Evolutionary conservation across 2,329 filamentous ascomycete genomes (phyloP).

Genomic region (Colletotrichum eleusines): DNA sequence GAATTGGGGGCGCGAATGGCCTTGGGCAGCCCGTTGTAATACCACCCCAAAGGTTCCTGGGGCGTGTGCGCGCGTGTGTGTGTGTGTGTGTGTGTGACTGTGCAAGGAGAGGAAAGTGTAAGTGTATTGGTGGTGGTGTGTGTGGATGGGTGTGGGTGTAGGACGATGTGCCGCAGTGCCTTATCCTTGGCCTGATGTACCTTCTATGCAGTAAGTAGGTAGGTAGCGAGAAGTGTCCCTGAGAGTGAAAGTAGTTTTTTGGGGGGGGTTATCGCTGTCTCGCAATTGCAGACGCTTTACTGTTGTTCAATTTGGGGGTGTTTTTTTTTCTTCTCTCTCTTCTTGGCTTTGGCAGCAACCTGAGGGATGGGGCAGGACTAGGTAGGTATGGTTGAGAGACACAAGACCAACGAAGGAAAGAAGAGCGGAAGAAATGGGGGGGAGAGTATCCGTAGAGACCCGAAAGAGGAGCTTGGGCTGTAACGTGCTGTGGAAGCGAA

Average conservation of each 20-base stretch:
- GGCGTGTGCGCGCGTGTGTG: neutral
- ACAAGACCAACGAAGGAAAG: neutral
- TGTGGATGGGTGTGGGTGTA: neutral
- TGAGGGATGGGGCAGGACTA: neutral
- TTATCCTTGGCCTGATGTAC: slow-evolving; percentile 2
- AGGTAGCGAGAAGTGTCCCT: slow-evolving; percentile 9
- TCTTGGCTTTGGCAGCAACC: neutral
- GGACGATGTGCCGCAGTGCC: neutral
- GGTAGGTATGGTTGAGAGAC: neutral
- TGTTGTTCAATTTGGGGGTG: neutral
- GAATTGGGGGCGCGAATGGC: slow-evolving; percentile 12
- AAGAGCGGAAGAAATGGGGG: neutral
- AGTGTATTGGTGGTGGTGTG: neutral
- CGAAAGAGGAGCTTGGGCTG: slow-evolving; percentile 18
- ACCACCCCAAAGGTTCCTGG: neutral
- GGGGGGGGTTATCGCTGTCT: neutral
- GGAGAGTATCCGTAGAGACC: neutral
- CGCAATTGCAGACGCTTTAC: neutral
- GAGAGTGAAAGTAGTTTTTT: neutral
- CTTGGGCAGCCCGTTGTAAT: slow-evolving; percentile 14
- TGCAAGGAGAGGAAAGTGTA: neutral
- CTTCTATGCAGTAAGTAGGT: neutral
- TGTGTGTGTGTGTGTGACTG: neutral
- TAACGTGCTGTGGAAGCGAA: neutral
- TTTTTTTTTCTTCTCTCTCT: no score